These are phyloP conservation scores for Arabidopsis arenosa DNA, from an alignment of 345 rosid species.

Conservation along the genomic window DNA sequence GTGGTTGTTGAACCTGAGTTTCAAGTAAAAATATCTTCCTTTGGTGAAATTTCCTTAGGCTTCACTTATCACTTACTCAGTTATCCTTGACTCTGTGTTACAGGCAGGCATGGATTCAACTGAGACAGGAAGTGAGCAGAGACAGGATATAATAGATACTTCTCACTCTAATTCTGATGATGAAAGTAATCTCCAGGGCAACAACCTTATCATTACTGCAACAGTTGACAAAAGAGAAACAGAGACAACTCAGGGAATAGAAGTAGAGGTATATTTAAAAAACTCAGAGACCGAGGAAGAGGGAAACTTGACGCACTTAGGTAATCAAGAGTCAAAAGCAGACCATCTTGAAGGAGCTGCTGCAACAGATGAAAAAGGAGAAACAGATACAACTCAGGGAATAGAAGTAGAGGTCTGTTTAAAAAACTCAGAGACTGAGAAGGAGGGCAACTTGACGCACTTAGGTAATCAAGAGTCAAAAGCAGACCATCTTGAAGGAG, in stretches of 20 bases:
- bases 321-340: constrained; percentile 30
- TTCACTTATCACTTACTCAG: constrained; percentile 15
- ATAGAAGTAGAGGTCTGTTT: too few relatives aligned
- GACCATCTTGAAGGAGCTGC: constrained; percentile 21
- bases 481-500: constrained; percentile 21
- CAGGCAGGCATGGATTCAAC: constrained; percentile 15
- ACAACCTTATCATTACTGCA: constrained; percentile 13
- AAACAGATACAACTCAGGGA: too few relatives aligned
- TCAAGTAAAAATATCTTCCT: constrained; percentile 22
- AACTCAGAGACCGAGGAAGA: constrained; percentile 17
- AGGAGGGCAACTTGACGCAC: neutral
- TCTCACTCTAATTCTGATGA: neutral
- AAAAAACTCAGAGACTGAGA: neutral
- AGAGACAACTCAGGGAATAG: neutral
- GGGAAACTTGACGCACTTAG: neutral
- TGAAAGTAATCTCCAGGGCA: constrained; percentile 3
- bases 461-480: constrained; percentile 29
- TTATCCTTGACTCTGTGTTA: constrained; percentile 1
- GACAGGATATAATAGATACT: constrained; percentile 2
- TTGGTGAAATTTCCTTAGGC: neutral
- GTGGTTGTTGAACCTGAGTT: constrained; percentile 15
- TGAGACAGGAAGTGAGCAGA: constrained; percentile 2
- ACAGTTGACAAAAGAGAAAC: neutral
- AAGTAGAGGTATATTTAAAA: constrained; percentile 3
- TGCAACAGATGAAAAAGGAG: too few relatives aligned